Conservation (phyloP, 202 grass and related monocot species). For the Panicum virgatum region DNA sequence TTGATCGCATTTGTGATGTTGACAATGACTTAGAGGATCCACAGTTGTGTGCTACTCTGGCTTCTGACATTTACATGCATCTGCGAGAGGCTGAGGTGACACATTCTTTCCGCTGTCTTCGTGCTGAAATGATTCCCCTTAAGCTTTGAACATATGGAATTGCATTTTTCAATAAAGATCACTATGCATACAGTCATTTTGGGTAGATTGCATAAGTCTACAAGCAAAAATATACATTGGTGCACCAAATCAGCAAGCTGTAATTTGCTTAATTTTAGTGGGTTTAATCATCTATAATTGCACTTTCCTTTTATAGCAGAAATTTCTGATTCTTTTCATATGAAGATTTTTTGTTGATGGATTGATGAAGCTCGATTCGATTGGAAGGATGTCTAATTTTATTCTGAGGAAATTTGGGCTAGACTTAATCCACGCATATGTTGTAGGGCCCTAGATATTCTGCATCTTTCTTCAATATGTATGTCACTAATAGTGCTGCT, state of each 20-base stretch:
- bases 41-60: slow-evolving; percentile 87
- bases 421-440: not conserved
- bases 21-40: slow-evolving; percentile 73
- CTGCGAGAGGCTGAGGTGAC: slow-evolving; percentile 84
- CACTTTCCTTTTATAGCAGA: not conserved
- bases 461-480: not conserved
- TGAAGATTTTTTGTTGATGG: not conserved
- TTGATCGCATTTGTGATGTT: slow-evolving; percentile 59
- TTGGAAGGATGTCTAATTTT: not conserved
- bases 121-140: not conserved
- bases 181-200: not conserved
- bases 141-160: not conserved
- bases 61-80: slow-evolving; percentile 92
- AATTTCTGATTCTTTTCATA: not conserved
- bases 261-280: not conserved
- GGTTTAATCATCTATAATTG: not conserved
- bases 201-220: not conserved
- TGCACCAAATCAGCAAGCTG: not conserved
- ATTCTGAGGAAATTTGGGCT: not conserved
- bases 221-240: not conserved
- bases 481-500: not conserved
- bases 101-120: not conserved
- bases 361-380: not conserved
- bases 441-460: not conserved
- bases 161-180: not conserved